Evolutionary conservation across 192 early-diverging fungal genomes (phyloP).

Genomic region (Entomortierella parvispora): DNA sequence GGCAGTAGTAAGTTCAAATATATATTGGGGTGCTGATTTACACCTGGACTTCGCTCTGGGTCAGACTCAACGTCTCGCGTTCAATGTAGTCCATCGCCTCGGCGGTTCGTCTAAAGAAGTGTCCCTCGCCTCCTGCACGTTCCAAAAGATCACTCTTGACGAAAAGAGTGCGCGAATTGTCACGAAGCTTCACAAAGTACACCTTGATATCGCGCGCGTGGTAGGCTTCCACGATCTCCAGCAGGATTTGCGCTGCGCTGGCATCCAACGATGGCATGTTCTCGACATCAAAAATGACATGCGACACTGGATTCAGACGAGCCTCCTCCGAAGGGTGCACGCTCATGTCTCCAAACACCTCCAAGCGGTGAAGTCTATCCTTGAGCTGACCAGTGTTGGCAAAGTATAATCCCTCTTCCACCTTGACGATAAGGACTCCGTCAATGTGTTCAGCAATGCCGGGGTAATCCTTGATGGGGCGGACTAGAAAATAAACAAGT

Average conservation of each 20-base stretch:
- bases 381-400: slow-evolving; percentile 97
- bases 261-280: slow-evolving; percentile 93
- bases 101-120: slow-evolving; percentile 69
- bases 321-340: slow-evolving; percentile 96
- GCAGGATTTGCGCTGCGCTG: slow-evolving; percentile 78
- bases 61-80: slow-evolving; percentile 37
- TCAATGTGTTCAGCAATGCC: slow-evolving; percentile 79
- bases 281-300: slow-evolving; percentile 92
- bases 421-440: slow-evolving; percentile 86
- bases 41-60: slow-evolving; percentile 25
- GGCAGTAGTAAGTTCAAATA: background rate
- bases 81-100: slow-evolving; percentile 70
- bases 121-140: slow-evolving; percentile 65
- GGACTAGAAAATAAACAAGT: slow-evolving; percentile 64
- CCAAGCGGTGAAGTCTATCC: slow-evolving; percentile 92
- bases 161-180: slow-evolving; percentile 75
- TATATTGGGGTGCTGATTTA: background rate
- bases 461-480: slow-evolving; percentile 70
- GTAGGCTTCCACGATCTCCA: slow-evolving; percentile 92
- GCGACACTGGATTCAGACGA: slow-evolving; percentile 74
- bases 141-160: slow-evolving; percentile 74
- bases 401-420: slow-evolving; percentile 97
- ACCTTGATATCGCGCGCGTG: slow-evolving; percentile 82
- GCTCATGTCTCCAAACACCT: slow-evolving; percentile 92
- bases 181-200: slow-evolving; percentile 91